phyloP scores from a whole-genome alignment of 306 rosid genomes.

The Crotalaria pallida region DNA sequence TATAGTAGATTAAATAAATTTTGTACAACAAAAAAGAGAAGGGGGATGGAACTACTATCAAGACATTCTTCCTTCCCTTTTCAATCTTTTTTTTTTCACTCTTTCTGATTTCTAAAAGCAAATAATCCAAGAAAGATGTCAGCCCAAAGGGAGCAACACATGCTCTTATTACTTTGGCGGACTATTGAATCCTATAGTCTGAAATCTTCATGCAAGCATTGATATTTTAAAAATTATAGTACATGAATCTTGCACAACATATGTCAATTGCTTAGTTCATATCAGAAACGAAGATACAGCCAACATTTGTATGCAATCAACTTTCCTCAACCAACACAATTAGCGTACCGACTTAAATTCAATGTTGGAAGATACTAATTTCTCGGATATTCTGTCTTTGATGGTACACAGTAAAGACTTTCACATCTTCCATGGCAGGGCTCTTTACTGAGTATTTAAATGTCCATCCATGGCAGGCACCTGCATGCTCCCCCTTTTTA shows the following conservation, averaged over 20 bases:
- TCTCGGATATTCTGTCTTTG: slow-evolving; percentile 1
- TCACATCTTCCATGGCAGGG: slow-evolving; percentile 62
- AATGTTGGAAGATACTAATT: background rate
- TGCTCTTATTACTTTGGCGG: background rate
- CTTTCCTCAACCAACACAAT: slow-evolving; percentile 3
- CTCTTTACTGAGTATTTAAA: slow-evolving; percentile 82
- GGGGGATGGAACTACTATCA: background rate
- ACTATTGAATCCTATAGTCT: background rate
- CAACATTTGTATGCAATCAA: background rate
- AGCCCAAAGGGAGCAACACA: background rate
- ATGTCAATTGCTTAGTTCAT: background rate
- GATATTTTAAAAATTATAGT: background rate
- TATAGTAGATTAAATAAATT: background rate
- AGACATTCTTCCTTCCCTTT: background rate
- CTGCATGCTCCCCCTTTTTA: slow-evolving; percentile 72
- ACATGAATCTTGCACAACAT: background rate
- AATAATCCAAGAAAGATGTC: background rate
- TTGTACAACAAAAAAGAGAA: background rate
- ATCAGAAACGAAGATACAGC: background rate
- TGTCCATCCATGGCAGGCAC: slow-evolving; percentile 95
- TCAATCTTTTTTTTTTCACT: background rate
- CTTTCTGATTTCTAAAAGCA: background rate
- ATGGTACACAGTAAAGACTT: slow-evolving; percentile 78
- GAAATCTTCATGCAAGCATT: background rate
- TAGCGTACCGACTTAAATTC: background rate